Percentiles rank a stretch among this genome's conserved stretches.
Evolutionary conservation across 2,329 filamentous ascomycete species (phyloP).

Genomic region (Penicillium oxalicum): DNA sequence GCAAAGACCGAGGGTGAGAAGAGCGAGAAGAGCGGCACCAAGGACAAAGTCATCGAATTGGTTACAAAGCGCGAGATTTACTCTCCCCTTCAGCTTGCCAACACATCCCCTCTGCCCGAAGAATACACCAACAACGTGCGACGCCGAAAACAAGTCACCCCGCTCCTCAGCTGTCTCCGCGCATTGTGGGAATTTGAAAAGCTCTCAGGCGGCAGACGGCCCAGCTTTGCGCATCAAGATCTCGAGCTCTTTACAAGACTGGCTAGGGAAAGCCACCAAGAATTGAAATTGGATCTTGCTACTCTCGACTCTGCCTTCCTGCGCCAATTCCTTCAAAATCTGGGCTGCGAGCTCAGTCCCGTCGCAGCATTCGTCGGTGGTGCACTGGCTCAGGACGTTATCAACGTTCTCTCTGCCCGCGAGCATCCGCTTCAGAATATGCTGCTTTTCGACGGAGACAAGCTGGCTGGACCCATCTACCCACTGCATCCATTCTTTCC

Average conservation of each 20-base stretch:
- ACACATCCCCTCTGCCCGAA: conserved; percentile 67
- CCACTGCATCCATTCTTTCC: conserved; percentile 65
- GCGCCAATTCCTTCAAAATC: conserved; percentile 77
- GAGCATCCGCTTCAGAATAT: conserved; percentile 97
- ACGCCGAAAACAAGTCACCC: conserved; percentile 67
- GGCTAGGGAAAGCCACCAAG: conserved; percentile 70
- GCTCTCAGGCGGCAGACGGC: conserved; percentile 48
- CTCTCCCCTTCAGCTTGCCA: conserved; percentile 79
- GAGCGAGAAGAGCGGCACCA: not conserved
- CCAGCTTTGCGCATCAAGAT: conserved; percentile 56
- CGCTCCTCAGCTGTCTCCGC: conserved; percentile 76
- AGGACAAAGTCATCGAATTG: conserved; percentile 64
- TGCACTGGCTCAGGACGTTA: conserved; percentile 88
- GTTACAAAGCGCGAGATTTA: conserved; percentile 91
- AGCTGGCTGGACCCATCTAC: conserved; percentile 71
- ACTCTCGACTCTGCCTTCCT: conserved; percentile 67
- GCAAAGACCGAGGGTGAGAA: conserved; percentile 60
- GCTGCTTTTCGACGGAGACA: conserved; percentile 81
- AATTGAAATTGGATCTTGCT: conserved; percentile 63
- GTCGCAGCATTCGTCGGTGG: conserved; percentile 86
- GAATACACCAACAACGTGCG: conserved; percentile 64
- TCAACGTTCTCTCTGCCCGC: conserved; percentile 84
- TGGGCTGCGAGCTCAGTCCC: conserved; percentile 76
- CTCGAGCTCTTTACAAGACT: conserved; percentile 70
- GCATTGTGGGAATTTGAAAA: conserved; percentile 85